Conservation (phyloP, 2,329 filamentous ascomycete genomes). For the Aspergillus phoenicis region DNA sequence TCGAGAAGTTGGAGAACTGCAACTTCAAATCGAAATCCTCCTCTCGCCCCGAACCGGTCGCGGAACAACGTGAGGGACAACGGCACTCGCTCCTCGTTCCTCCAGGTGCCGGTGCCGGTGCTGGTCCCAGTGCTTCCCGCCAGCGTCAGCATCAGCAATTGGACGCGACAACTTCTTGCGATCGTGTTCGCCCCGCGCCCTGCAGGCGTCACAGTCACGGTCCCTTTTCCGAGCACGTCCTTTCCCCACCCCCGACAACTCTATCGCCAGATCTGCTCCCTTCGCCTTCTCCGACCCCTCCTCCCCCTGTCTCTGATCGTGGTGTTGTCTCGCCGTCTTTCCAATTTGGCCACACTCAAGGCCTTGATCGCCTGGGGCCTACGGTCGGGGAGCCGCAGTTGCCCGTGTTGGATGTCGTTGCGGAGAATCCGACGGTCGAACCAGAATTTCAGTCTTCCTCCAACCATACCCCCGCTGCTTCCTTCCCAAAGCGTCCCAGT, state of each 20-base stretch:
- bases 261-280: constrained; percentile 22
- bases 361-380: constrained; percentile 16
- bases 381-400: constrained; percentile 25
- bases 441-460: constrained; percentile 14
- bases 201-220: constrained; percentile 16
- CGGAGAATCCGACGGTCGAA: constrained; percentile 26
- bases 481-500: constrained; percentile 35
- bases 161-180: constrained; percentile 7
- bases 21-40: not conserved
- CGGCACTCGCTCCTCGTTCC: constrained; percentile 1
- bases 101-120: not conserved
- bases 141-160: not conserved
- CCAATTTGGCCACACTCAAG: constrained; percentile 22
- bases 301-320: constrained; percentile 25
- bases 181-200: constrained; percentile 17
- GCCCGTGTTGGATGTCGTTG: constrained; percentile 32
- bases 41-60: not conserved
- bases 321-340: constrained; percentile 27
- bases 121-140: not conserved
- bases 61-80: constrained; percentile 13
- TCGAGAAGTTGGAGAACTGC: not conserved
- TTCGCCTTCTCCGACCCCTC: constrained; percentile 23
- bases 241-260: constrained; percentile 30
- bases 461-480: constrained; percentile 18
- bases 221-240: constrained; percentile 21